Evolutionary conservation across 2,329 filamentous ascomycete genomes (phyloP).

Genomic region (Lojkania enalia): DNA sequence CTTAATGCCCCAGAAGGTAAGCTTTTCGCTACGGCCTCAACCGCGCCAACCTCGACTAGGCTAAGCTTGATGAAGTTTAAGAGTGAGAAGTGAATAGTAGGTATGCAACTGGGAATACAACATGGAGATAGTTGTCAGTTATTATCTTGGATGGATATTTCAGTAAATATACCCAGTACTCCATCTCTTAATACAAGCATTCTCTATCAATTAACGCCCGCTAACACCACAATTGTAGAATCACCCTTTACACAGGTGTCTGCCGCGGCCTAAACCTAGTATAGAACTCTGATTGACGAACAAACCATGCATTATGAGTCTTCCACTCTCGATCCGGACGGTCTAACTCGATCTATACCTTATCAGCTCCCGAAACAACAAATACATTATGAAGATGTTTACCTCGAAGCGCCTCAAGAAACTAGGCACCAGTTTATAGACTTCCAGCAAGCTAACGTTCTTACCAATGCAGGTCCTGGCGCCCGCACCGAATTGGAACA

Average conservation of each 20-base stretch:
- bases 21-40: too few species aligned
- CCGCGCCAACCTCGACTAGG: too few species aligned
- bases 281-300: conserved; percentile 51
- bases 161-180: too few species aligned
- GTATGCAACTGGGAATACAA: too few species aligned
- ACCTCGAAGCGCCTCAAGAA: conserved; percentile 68
- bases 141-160: too few species aligned
- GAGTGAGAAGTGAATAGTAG: too few species aligned
- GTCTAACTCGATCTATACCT: conserved; percentile 45
- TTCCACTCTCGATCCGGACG: conserved; percentile 47
- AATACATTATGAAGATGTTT: conserved; percentile 15
- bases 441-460: conserved; percentile 54
- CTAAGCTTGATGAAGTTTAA: too few species aligned
- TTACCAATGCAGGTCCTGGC: conserved; percentile 68
- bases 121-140: too few species aligned
- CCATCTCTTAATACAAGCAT: too few species aligned
- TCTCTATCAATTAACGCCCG: background rate
- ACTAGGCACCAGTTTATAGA: conserved; percentile 57
- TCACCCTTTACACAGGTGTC: too few species aligned
- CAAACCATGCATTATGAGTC: conserved; percentile 60
- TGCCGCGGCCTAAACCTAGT: conserved; percentile 47
- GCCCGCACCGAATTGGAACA: conserved; percentile 75
- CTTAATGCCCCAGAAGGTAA: too few species aligned
- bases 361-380: conserved; percentile 9
- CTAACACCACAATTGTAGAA: background rate